These are phyloP conservation scores for Pulicaria dysenterica DNA, from an alignment of 129 eudicot genomes.

Conservation along the genomic window DNA sequence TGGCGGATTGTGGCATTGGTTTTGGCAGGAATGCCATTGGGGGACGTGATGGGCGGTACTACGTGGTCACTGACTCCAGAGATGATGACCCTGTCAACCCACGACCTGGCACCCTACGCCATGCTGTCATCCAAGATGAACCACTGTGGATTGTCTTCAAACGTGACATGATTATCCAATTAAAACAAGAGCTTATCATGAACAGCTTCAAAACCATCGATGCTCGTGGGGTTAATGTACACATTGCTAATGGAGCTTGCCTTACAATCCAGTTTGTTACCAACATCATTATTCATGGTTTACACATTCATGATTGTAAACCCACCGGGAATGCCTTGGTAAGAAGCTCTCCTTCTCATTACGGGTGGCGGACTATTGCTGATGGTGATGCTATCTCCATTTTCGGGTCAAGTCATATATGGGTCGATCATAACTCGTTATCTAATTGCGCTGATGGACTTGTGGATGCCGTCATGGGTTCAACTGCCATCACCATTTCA, in stretches of 20 bases:
- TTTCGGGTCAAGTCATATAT: conserved; percentile 79
- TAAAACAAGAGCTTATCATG: conserved; percentile 90
- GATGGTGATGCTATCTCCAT: conserved; percentile 93
- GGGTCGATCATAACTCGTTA: conserved; percentile 90
- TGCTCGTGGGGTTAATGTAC: conserved; percentile 90
- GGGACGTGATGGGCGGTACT: conserved; percentile 83
- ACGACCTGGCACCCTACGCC: conserved; percentile 82
- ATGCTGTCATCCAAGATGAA: conserved; percentile 83
- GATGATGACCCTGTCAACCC: conserved; percentile 90
- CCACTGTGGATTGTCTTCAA: conserved; percentile 89
- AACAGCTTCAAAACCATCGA: conserved; percentile 95
- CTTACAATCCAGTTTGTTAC: conserved; percentile 80
- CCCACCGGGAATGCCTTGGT: conserved; percentile 95
- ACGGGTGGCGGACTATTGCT: conserved; percentile 93
- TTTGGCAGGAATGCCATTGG: conserved; percentile 91
- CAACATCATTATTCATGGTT: conserved; percentile 76
- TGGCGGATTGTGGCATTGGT: conserved; percentile 93
- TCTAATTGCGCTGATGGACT: conserved; percentile 93
- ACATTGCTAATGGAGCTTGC: conserved; percentile 88
- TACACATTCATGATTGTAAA: conserved; percentile 84
- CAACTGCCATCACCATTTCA: conserved; percentile 93
- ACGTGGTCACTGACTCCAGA: conserved; percentile 71
- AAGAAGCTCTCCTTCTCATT: conserved; percentile 87
- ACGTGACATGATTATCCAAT: conserved; percentile 77
- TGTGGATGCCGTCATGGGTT: conserved; percentile 95